phyloP scores from a whole-genome alignment of 1,284 basidiomycete species.

The Mrakiaceae sp. region DNA sequence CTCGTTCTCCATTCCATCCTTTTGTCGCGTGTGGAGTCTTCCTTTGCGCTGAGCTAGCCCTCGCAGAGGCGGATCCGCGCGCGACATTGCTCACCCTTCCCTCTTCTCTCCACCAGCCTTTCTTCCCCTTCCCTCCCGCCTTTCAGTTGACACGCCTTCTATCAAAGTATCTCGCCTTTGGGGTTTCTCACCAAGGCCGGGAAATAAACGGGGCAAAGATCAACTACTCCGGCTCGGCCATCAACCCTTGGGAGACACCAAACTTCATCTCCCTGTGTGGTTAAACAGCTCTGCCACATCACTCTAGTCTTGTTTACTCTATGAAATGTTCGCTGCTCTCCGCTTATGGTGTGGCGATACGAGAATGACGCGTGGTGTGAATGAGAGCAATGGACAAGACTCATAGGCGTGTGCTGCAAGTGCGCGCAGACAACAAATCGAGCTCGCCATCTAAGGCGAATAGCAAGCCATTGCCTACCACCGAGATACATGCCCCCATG shows the following conservation, averaged over 20 bases:
- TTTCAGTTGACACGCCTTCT: not conserved
- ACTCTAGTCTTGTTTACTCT: too few species aligned
- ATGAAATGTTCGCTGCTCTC: too few species aligned
- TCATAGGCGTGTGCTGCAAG: too few species aligned
- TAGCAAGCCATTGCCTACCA: too few species aligned
- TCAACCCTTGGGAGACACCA: not conserved
- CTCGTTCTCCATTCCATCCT: not conserved
- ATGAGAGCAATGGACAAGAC: too few species aligned
- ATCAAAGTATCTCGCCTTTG: not conserved
- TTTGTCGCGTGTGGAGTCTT: not conserved
- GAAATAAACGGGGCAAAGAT: not conserved
- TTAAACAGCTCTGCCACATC: not conserved
- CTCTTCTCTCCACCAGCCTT: not conserved
- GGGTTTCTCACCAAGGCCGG: too few species aligned
- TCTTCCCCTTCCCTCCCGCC: not conserved
- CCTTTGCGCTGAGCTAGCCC: too few species aligned
- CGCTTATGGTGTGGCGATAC: too few species aligned
- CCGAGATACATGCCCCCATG: too few species aligned
- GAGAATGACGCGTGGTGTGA: too few species aligned
- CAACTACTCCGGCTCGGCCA: not conserved
- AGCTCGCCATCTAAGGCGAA: too few species aligned
- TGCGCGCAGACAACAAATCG: too few species aligned
- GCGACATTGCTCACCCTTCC: not conserved
- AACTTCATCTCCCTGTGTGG: not conserved
- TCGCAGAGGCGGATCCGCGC: not conserved